Percentiles rank a stretch among this genome's conserved stretches.
Conservation (phyloP, 495 filamentous ascomycete genomes). For the Penicillium arizonense region DNA sequence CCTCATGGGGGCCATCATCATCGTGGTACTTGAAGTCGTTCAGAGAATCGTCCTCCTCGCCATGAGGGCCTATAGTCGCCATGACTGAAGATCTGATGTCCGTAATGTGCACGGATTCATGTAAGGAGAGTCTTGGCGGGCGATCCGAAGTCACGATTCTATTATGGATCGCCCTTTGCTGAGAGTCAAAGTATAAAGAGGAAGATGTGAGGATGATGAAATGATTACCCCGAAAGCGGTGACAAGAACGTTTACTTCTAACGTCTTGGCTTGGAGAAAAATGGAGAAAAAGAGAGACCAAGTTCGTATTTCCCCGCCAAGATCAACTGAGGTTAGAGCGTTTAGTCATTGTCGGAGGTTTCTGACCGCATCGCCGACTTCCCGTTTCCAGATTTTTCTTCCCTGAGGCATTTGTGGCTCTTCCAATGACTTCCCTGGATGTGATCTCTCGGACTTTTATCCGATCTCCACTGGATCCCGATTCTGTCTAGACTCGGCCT, state of each 20-base stretch:
- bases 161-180: conserved; percentile 13
- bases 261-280: background rate
- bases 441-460: conserved; percentile 11
- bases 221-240: conserved; percentile 10
- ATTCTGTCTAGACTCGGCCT: conserved; percentile 5
- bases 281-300: background rate
- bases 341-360: conserved; percentile 13
- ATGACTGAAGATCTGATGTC: conserved; percentile 12
- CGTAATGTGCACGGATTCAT: conserved; percentile 16
- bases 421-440: background rate
- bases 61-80: conserved; percentile 20
- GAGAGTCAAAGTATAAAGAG: background rate
- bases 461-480: conserved; percentile 13
- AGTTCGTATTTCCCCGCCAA: background rate
- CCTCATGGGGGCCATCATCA: conserved; percentile 29
- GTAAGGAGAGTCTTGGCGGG: conserved; percentile 26
- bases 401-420: conserved; percentile 17
- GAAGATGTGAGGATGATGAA: conserved; percentile 8
- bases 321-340: background rate
- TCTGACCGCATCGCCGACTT: conserved; percentile 8
- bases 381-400: conserved; percentile 4
- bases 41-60: conserved; percentile 38
- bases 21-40: conserved; percentile 23
- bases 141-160: conserved; percentile 11
- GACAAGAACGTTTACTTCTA: background rate